Conservation (phyloP, 2,329 filamentous ascomycete genomes). For the Diaporthe nobilis region DNA sequence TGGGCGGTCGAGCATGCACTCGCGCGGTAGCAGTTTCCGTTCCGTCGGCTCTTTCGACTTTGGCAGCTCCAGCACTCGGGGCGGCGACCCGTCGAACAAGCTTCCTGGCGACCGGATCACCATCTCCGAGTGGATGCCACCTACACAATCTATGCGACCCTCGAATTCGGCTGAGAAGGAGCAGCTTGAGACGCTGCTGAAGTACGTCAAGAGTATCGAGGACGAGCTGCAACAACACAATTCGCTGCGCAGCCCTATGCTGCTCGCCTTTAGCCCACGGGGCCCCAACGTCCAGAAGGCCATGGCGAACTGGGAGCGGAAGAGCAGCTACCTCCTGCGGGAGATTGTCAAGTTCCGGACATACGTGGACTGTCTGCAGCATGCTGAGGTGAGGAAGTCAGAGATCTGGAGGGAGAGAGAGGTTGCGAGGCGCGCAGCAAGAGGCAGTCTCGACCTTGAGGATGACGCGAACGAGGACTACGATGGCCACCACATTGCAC, state of each 20-base stretch:
- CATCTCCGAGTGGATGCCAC: slow-evolving; percentile 91
- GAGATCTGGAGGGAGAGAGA: slow-evolving; percentile 78
- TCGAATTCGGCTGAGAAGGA: slow-evolving; percentile 84
- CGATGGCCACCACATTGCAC: neutral
- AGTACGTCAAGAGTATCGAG: slow-evolving; percentile 89
- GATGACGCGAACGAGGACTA: slow-evolving; percentile 45
- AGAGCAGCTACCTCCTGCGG: slow-evolving; percentile 89
- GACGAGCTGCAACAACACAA: slow-evolving; percentile 90
- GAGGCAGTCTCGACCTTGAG: slow-evolving; percentile 61
- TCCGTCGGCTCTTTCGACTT: slow-evolving; percentile 74
- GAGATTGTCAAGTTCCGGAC: slow-evolving; percentile 98
- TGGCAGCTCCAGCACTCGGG: slow-evolving; percentile 62
- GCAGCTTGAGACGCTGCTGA: slow-evolving; percentile 80
- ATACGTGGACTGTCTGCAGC: slow-evolving; percentile 88
- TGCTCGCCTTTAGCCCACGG: slow-evolving; percentile 88
- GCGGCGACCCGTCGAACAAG: slow-evolving; percentile 58
- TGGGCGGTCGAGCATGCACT: slow-evolving; percentile 60
- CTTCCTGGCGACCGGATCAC: slow-evolving; percentile 87
- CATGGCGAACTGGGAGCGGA: slow-evolving; percentile 97
- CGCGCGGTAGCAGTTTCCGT: slow-evolving; percentile 64
- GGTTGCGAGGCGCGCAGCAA: slow-evolving; percentile 62
- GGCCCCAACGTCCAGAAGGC: slow-evolving; percentile 85
- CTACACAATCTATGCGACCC: slow-evolving; percentile 90
- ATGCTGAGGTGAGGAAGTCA: slow-evolving; percentile 77
- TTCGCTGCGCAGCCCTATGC: slow-evolving; percentile 87